Evolutionary conservation across 257 asterid genomes (phyloP).

Genomic region (Capsicum rhomboideum): DNA sequence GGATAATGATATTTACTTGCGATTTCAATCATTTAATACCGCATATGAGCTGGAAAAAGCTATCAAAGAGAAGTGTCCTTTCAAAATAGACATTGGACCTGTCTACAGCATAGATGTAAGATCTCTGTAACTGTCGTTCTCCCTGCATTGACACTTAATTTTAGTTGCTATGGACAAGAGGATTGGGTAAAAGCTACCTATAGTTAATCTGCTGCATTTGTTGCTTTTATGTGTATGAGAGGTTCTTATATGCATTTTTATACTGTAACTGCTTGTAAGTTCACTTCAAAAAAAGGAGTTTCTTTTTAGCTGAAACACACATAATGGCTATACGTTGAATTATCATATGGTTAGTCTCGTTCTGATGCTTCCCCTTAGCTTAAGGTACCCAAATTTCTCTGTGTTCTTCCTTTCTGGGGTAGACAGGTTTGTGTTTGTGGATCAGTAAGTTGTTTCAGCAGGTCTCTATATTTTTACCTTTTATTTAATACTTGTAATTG

Average conservation of each 20-base stretch:
- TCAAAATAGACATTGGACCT: conserved; percentile 88
- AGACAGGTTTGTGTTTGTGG: not conserved
- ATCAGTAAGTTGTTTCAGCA: not conserved
- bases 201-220: not conserved
- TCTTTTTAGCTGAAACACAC: not conserved
- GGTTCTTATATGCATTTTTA: not conserved
- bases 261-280: not conserved
- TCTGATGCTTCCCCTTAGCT: not conserved
- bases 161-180: not conserved
- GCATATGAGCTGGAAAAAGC: conserved; percentile 52
- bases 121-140: not conserved
- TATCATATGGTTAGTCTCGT: not conserved
- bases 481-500: conserved; percentile 3
- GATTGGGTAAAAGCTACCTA: not conserved
- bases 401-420: not conserved
- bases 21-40: conserved; percentile 70
- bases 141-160: not conserved
- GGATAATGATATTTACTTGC: conserved; percentile 68
- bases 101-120: conserved; percentile 90
- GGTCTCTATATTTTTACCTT: not conserved
- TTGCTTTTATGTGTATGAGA: not conserved
- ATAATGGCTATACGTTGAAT: not conserved
- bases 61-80: conserved; percentile 72
- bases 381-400: not conserved
- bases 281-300: not conserved